Percentiles rank a stretch among this genome's conserved stretches.
phyloP scores from a whole-genome alignment of 2,329 filamentous ascomycete genomes.

The Diaporthe humulicola region DNA sequence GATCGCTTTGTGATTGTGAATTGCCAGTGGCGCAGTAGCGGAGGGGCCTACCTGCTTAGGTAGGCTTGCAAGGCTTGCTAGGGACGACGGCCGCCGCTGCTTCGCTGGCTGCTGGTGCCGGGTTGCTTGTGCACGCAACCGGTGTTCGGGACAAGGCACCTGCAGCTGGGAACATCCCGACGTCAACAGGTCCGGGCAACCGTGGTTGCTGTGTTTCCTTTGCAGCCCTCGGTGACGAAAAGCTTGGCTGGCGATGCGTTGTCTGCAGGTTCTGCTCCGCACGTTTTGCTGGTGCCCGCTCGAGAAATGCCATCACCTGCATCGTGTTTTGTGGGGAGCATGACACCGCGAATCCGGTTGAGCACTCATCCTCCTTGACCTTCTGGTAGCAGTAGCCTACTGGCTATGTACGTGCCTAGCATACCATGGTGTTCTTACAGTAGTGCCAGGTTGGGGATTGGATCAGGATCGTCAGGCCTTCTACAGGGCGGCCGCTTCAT shows the following conservation, averaged over 20 bases:
- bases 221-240: constrained; percentile 15
- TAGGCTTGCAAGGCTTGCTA: too few relatives aligned
- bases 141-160: neutral
- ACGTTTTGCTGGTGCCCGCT: constrained; percentile 1
- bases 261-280: constrained; percentile 20
- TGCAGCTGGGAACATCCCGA: constrained; percentile 1
- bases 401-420: neutral
- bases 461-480: neutral
- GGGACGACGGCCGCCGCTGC: constrained; percentile 20
- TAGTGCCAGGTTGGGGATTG: neutral
- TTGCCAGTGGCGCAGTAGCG: constrained; percentile 34
- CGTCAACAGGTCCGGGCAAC: neutral
- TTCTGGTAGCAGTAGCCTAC: neutral
- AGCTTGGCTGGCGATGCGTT: constrained; percentile 26
- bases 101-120: neutral
- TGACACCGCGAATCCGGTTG: constrained; percentile 8
- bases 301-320: constrained; percentile 7
- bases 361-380: constrained; percentile 1
- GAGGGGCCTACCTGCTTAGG: too few relatives aligned
- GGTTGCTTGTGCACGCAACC: neutral
- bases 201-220: neutral
- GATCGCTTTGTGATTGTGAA: constrained; percentile 32
- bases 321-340: constrained; percentile 12
- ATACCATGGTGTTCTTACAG: neutral
- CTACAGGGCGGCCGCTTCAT: constrained; percentile 20